phyloP scores from a whole-genome alignment of 179 eudicot species.

The Silene vulgaris region DNA sequence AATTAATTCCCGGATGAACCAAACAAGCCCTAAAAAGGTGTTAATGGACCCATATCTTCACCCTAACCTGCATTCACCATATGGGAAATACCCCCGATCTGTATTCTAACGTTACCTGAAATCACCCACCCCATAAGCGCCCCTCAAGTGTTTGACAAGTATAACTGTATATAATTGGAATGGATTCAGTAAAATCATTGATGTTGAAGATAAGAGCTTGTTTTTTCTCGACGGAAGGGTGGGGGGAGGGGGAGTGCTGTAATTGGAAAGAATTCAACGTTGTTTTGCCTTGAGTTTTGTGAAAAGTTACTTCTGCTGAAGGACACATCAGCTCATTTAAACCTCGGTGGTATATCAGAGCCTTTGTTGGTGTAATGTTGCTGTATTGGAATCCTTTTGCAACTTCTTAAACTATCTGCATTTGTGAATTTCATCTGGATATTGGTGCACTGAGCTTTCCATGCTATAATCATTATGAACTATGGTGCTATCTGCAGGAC shows the following conservation, averaged over 20 bases:
- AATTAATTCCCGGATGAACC: too few species aligned
- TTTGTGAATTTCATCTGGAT: slow-evolving; percentile 5
- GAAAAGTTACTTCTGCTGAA: slow-evolving; percentile 7
- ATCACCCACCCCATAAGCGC: too few species aligned
- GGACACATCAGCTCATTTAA: not conserved
- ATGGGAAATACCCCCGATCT: too few species aligned
- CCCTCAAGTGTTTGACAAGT: too few species aligned
- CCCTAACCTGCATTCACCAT: too few species aligned
- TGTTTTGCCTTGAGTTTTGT: slow-evolving; percentile 8
- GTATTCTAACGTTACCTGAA: too few species aligned
- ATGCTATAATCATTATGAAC: not conserved
- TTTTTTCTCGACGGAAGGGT: not conserved
- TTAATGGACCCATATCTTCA: too few species aligned
- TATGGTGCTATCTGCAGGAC: slow-evolving; percentile 44
- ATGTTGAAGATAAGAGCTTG: not conserved
- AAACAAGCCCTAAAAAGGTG: too few species aligned
- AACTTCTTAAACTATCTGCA: not conserved
- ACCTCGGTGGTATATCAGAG: not conserved
- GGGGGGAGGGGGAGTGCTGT: not conserved
- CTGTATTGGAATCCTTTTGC: not conserved
- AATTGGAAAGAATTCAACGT: not conserved
- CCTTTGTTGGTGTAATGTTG: not conserved
- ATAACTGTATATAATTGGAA: too few species aligned
- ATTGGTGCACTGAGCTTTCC: not conserved
- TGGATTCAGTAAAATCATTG: too few species aligned